Base-by-base conservation (phyloP, 768 basidiomycete species). In the Phaffia australis region DNA sequence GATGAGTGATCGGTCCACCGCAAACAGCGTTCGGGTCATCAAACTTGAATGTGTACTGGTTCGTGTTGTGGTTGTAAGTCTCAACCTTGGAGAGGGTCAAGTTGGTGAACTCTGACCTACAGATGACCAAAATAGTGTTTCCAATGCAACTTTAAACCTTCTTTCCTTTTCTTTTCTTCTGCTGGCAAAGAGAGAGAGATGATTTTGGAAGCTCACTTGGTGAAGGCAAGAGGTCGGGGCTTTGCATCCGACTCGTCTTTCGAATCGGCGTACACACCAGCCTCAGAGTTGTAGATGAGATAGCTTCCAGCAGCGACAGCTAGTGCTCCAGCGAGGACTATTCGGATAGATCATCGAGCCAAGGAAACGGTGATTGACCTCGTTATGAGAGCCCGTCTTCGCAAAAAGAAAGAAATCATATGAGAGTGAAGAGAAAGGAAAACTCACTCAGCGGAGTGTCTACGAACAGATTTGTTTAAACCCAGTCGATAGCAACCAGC, bases 1-100 rank as follows among this genome's bases (percentile, higher is more conserved):
- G 87, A 0, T 87, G 88, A 16, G 90, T 81, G 63, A 91, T 80
- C 3, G 87, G 87, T 16, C 92, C 81, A 48, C 88, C 81, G 8
- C 89, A 85, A 0, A 87, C 85, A 58, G 87, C 82, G 70, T 71
- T 56, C n/a, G 59, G 42, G 55, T 70, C 69, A 21, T 66, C 67
- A 67, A 72, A 72, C 19, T 64, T 63, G 67, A 72, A 71, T 21
- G 61, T 64, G 70, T 72, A 91, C 84, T 82, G 83, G 42, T 88
- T 80, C 18, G 90, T 87, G 60, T 61, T 61, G 82, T 97, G 87
- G 82, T 95, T 98, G 81, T 94, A 95, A 0, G 85, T 85, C 68
- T 84, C 78, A 68, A 89, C 76, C 50, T 65, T 29, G 25, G 61
- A 46, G 15, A 67, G 46, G 0, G 52, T 62, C 54, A 61, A 62